These are phyloP conservation scores for Magnusiomyces sp. DNA, from an alignment of 1,139 yeast species.

Conservation along the genomic window DNA sequence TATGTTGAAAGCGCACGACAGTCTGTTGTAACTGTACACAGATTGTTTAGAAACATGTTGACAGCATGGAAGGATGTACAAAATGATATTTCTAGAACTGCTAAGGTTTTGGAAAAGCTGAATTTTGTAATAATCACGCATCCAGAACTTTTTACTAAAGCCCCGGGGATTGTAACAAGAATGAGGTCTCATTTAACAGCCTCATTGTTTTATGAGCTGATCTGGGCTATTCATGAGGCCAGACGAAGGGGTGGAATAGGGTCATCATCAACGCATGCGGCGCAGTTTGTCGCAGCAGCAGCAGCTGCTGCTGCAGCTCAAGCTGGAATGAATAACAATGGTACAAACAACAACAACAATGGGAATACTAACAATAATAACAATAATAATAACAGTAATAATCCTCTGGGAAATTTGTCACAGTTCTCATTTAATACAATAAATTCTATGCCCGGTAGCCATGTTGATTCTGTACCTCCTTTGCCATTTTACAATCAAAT, in stretches of 20 bases:
- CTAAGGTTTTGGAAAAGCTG: constrained; percentile 83
- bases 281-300: constrained; percentile 13
- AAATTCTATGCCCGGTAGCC: constrained; percentile 11
- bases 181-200: constrained; percentile 93
- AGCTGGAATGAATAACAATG: not conserved
- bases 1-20: constrained; percentile 86
- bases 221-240: constrained; percentile 94
- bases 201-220: constrained; percentile 81
- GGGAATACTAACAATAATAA: not conserved
- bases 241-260: constrained; percentile 47
- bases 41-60: constrained; percentile 75
- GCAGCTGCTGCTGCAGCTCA: constrained; percentile 11
- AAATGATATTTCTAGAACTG: constrained; percentile 85
- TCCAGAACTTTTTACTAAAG: constrained; percentile 67
- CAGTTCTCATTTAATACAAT: constrained; percentile 4
- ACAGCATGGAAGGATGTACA: constrained; percentile 89
- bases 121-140: constrained; percentile 81
- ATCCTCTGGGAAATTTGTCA: not conserved
- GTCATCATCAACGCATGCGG: constrained; percentile 12
- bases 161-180: constrained; percentile 67
- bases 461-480: constrained; percentile 39
- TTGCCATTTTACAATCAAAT: constrained; percentile 90
- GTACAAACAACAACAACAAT: not conserved
- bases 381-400: not conserved
- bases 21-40: constrained; percentile 85